Evolutionary conservation across 2,329 filamentous ascomycete species (phyloP), one percentile per base, ranked within the genome.

Genomic region (Botryotinia globosa): DNA sequence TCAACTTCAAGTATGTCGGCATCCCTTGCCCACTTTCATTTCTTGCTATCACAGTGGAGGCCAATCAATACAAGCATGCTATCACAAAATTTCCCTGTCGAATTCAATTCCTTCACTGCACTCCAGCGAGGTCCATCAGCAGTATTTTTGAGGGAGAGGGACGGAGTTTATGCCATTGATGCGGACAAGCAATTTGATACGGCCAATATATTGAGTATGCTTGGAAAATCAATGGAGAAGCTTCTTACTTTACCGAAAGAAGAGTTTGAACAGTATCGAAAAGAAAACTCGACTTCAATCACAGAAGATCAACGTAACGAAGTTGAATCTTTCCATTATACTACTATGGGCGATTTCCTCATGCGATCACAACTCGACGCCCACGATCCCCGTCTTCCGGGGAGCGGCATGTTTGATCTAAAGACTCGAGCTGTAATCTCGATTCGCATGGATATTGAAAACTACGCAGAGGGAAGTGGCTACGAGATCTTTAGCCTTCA

Each of bases 1-100:
- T 99, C 96, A 20, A 98, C 96, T 0, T 99, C 96, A 2, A 98
- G 95, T 82, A 97, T 98, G 94, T 97, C 95, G 1, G 86, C 90
- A 3, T 90, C 92, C 68, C 85, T 99, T 62, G 88, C 91, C 3
- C 97, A 99, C 78, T 97, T 99, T 79, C 96, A 99, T 81, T 98
- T 90, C 79, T 87, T 99, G 4, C 85, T 99, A 16, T 98, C 95
- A 0, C 84, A 87, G 10, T 98, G 94, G 92, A 90, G 97, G 70
- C 84, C 85, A 3, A 85, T 97, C 74, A 92, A 93, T 74, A 83
- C 89, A 25, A 81, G 83, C 0, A 88, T 88, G 79, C 80, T 97
- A 1, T 95, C 94, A 0, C 87, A 87, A 68, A 84, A 85, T 0
- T 95, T 98, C 77, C 79, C 83, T 0, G 84, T 87, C 1, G 87